A percentile compares a stretch with the other conserved stretches of the same genome.
Evolutionary conservation across 768 basidiomycete species (phyloP).

Genomic region (Leccinum uliginosum): DNA sequence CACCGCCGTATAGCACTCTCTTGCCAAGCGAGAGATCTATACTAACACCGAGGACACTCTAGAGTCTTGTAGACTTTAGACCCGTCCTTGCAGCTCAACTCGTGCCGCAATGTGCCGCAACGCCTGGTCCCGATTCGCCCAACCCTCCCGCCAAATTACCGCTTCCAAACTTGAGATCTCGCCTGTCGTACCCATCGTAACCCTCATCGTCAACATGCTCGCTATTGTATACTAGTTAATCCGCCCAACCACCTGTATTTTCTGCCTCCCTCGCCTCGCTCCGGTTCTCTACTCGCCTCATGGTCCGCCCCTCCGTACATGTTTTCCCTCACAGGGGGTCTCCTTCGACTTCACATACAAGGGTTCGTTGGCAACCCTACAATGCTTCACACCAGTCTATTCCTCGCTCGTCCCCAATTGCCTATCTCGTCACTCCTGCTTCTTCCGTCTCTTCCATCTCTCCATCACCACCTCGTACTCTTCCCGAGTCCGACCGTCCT

Average conservation of each 20-base stretch:
- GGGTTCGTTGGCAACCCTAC: slow-evolving; percentile 83
- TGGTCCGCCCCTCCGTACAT: slow-evolving; percentile 38
- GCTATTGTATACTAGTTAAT: slow-evolving; percentile 35
- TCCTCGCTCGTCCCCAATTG: slow-evolving; percentile 31
- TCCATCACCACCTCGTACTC: slow-evolving; percentile 37
- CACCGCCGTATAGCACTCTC: slow-evolving; percentile 22
- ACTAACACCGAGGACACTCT: slow-evolving; percentile 36
- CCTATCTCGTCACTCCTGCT: slow-evolving; percentile 55
- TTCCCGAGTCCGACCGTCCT: slow-evolving; percentile 34
- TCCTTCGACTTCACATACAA: slow-evolving; percentile 55
- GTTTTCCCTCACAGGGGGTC: slow-evolving; percentile 69
- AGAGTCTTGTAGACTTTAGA: slow-evolving; percentile 39
- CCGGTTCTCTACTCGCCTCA: slow-evolving; percentile 12
- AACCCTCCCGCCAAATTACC: slow-evolving; percentile 17
- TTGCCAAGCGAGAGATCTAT: slow-evolving; percentile 15
- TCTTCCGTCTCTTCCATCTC: slow-evolving; percentile 48
- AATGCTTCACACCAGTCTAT: slow-evolving; percentile 40
- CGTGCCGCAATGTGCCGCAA: slow-evolving; percentile 39
- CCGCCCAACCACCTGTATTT: slow-evolving; percentile 13
- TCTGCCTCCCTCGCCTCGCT: slow-evolving; percentile 1
- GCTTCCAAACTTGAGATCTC: slow-evolving; percentile 12
- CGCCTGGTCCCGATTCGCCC: slow-evolving; percentile 24
- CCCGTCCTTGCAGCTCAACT: slow-evolving; percentile 21
- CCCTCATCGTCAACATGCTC: slow-evolving; percentile 31
- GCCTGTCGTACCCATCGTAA: slow-evolving; percentile 14